phyloP scores from a whole-genome alignment of 768 basidiomycete genomes.

The Fomitopsis serialis region DNA sequence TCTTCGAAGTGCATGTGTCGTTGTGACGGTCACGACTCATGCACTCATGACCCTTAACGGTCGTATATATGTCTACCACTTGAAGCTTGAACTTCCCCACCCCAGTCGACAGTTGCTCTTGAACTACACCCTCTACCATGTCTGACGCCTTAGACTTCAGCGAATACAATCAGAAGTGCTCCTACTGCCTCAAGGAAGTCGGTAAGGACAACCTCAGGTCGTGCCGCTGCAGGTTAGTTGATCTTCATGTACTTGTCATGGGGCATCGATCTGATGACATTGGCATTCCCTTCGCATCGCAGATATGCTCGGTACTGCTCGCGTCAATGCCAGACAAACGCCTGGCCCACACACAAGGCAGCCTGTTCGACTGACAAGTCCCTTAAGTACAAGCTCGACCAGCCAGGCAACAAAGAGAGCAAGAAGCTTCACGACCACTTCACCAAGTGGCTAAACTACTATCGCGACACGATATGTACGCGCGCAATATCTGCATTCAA shows the following conservation, averaged over 20 bases:
- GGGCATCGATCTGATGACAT: no score
- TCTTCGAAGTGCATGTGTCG: no score
- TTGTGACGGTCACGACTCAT: no score
- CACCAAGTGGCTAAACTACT: conserved; percentile 22
- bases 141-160: not conserved
- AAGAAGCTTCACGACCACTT: conserved; percentile 16
- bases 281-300: no score
- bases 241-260: no score
- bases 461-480: conserved; percentile 14
- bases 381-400: conserved; percentile 4
- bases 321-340: conserved; percentile 22
- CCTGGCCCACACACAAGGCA: conserved; percentile 25
- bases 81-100: no score
- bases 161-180: not conserved
- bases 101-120: not conserved
- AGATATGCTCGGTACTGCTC: conserved; percentile 26
- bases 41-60: no score
- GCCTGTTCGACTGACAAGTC: conserved; percentile 8
- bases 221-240: conserved; percentile 2
- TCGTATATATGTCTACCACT: no score
- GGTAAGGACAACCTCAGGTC: conserved; percentile 3
- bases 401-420: conserved; percentile 5
- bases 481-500: conserved; percentile 20
- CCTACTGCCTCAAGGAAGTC: conserved; percentile 4
- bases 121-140: not conserved